Percentiles rank a stretch among this genome's conserved stretches.
Evolutionary conservation across 2,329 filamentous ascomycete genomes (phyloP).

Genomic region (Colletotrichum horii): DNA sequence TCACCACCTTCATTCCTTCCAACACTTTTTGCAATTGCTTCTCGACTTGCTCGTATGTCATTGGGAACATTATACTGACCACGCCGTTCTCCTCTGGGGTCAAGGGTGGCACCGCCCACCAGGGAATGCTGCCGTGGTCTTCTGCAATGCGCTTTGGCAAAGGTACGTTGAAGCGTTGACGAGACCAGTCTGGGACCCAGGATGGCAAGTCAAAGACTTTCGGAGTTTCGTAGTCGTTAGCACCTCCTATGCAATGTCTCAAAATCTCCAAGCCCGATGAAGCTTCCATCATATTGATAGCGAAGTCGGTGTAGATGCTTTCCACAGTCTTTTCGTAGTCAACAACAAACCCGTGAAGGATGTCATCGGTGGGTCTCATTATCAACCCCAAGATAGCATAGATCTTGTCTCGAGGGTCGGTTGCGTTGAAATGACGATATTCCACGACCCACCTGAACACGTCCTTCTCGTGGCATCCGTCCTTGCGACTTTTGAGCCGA

Average conservation of each 20-base stretch:
- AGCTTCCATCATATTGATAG: no score
- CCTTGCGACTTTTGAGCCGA: no score
- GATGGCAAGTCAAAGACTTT: neutral
- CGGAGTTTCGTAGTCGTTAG: no score
- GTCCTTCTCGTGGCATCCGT: neutral
- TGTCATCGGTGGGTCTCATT: neutral
- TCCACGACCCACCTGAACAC: neutral
- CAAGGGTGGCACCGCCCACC: neutral
- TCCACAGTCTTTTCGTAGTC: neutral
- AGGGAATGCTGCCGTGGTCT: neutral
- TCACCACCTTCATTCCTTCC: no score
- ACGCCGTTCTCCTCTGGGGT: neutral
- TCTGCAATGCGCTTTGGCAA: neutral
- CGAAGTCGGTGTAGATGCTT: neutral
- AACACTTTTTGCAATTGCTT: neutral
- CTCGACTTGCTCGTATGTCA: neutral
- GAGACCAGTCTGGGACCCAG: neutral
- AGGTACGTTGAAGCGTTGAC: neutral
- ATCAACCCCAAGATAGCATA: slow-evolving; percentile 20
- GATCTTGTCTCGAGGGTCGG: slow-evolving; percentile 22
- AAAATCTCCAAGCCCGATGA: neutral
- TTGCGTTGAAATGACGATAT: slow-evolving; percentile 7
- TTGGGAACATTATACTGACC: neutral
- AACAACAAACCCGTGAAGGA: neutral
- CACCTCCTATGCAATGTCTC: neutral